Percentiles rank a stretch among this genome's conserved stretches.
Conservation (phyloP, 129 eudicot species). For the Lonicera japonica region DNA sequence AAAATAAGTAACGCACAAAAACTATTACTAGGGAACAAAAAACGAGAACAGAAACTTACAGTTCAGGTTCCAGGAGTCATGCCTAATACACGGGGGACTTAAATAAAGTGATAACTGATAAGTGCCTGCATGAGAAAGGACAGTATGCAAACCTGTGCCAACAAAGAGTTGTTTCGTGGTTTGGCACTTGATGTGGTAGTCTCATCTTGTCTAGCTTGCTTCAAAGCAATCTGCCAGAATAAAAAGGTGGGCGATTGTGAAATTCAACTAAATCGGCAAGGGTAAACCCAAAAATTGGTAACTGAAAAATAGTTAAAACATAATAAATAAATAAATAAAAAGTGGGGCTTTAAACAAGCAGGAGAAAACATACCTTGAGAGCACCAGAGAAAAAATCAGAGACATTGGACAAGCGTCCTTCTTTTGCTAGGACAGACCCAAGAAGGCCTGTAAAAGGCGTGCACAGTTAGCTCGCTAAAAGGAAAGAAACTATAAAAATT, state of each 20-base stretch:
- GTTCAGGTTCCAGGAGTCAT: not conserved
- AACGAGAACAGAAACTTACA: not conserved
- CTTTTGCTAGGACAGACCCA: constrained; percentile 78
- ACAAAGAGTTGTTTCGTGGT: constrained; percentile 53
- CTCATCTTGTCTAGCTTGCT: constrained; percentile 38
- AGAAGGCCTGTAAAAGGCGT: constrained; percentile 49
- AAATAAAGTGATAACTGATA: no score
- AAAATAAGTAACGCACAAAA: not conserved
- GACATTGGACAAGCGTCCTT: constrained; percentile 56
- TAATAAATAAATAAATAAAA: no score
- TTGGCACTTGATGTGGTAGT: constrained; percentile 30
- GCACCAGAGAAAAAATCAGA: constrained; percentile 71
- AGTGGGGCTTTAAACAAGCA: not conserved
- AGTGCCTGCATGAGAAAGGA: no score
- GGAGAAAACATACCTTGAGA: constrained; percentile 40
- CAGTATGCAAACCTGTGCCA: constrained; percentile 59
- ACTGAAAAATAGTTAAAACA: not conserved
- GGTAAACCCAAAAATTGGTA: not conserved
- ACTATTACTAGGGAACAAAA: not conserved
- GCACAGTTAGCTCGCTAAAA: no score
- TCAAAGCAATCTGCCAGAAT: constrained; percentile 46
- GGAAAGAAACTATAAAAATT: no score
- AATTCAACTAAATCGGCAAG: constrained; percentile 5
- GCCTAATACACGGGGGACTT: not conserved
- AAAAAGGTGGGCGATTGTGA: not conserved